Evolutionary conservation across 106 monocot species (phyloP).

Genomic region (Triglochin maritima): DNA sequence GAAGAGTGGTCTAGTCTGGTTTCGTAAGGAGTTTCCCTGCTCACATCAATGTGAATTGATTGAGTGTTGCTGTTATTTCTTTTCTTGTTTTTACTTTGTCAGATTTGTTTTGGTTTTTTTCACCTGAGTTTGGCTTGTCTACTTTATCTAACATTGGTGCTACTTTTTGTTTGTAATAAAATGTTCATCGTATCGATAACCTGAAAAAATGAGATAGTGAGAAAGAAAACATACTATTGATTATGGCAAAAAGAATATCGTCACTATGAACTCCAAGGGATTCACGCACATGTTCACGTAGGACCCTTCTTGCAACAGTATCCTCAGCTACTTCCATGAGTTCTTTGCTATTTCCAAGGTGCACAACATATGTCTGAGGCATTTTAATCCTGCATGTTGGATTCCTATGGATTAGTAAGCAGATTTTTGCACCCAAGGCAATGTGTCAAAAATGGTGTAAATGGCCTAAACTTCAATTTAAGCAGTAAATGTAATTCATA

Average conservation of each 20-base stretch:
- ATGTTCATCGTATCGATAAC: background rate
- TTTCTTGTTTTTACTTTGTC: no score
- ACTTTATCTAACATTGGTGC: no score
- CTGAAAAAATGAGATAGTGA: background rate
- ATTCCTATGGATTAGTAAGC: background rate
- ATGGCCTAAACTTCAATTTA: no score
- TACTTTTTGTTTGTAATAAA: no score
- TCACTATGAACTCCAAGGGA: conserved; percentile 66
- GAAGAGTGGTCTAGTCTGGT: no score
- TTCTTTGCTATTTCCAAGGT: conserved; percentile 94
- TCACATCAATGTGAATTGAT: no score
- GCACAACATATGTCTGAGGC: conserved; percentile 91
- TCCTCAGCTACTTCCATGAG: conserved; percentile 90
- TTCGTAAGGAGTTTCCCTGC: no score
- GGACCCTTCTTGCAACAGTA: conserved; percentile 62
- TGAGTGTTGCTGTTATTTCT: no score
- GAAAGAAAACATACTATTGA: conserved; percentile 61
- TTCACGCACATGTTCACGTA: conserved; percentile 78
- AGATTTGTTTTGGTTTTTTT: no score
- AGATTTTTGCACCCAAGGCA: background rate
- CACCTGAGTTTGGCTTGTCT: no score
- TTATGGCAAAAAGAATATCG: conserved; percentile 80
- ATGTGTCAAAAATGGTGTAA: no score
- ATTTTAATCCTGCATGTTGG: conserved; percentile 61
- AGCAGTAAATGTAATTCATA: no score